Evolutionary conservation across 2,329 filamentous ascomycete genomes (phyloP).

Genomic region (Clarireedia monteithiana): DNA sequence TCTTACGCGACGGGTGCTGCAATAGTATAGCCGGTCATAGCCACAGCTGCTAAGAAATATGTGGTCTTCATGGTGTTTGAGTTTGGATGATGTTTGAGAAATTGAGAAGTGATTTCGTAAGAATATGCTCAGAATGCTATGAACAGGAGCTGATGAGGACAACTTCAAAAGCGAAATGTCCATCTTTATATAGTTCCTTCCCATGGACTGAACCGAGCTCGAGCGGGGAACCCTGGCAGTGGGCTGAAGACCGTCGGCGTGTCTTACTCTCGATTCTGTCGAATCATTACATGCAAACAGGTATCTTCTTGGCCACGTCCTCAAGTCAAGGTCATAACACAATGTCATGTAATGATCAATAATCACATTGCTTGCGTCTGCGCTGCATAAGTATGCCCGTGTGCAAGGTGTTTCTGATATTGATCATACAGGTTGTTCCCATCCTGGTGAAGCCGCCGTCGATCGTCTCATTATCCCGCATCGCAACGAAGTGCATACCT

Average conservation of each 20-base stretch:
- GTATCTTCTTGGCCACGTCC: background rate
- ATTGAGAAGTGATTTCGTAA: background rate
- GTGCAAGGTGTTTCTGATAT: background rate
- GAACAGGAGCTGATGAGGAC: background rate
- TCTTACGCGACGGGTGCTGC: background rate
- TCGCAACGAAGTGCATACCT: background rate
- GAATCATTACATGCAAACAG: background rate
- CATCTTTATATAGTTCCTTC: background rate
- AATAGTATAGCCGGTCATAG: background rate
- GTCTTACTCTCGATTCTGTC: background rate
- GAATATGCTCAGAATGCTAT: background rate
- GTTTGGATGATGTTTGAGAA: background rate
- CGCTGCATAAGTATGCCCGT: background rate
- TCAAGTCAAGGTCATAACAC: background rate
- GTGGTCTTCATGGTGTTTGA: conserved; percentile 1
- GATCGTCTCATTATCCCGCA: background rate
- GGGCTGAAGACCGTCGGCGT: background rate
- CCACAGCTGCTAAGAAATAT: background rate
- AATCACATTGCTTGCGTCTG: background rate
- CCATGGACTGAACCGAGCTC: background rate
- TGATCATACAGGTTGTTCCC: background rate
- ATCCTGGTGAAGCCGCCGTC: background rate
- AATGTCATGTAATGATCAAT: background rate
- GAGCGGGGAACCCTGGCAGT: background rate
- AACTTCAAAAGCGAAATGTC: background rate